Evolutionary conservation across 352 stramenopile genomes (phyloP).

Genomic region (Pythium coloratum): DNA sequence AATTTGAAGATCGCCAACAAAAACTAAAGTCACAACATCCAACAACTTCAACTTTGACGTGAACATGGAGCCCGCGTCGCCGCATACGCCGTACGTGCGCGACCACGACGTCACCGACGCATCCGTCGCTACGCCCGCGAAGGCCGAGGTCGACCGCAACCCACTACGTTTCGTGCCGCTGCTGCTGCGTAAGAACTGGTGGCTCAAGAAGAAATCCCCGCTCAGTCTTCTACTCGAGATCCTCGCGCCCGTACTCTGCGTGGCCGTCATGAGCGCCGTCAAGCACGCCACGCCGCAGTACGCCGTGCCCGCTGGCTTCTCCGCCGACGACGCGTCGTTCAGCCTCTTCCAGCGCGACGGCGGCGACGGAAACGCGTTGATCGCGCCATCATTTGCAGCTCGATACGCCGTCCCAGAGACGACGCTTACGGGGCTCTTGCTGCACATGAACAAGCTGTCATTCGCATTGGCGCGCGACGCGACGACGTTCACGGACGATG

Average conservation of each 20-base stretch:
- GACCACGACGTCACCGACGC: background rate
- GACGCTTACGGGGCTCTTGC: slow-evolving; percentile 55
- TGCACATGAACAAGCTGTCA: slow-evolving; percentile 43
- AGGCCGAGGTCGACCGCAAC: background rate
- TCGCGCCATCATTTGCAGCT: slow-evolving; percentile 33
- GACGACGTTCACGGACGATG: slow-evolving; percentile 14
- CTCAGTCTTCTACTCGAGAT: slow-evolving; percentile 56
- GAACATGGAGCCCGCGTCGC: background rate
- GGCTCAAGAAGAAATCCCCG: slow-evolving; percentile 71
- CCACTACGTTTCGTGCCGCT: slow-evolving; percentile 49
- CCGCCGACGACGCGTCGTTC: slow-evolving; percentile 27
- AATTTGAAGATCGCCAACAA: background rate
- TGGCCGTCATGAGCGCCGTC: slow-evolving; percentile 57
- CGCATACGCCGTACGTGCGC: background rate
- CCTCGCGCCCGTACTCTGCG: slow-evolving; percentile 57
- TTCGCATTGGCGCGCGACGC: slow-evolving; percentile 32
- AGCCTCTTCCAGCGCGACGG: slow-evolving; percentile 47
- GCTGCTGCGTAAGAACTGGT: slow-evolving; percentile 76
- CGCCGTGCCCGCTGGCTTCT: slow-evolving; percentile 40
- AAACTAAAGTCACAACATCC: background rate
- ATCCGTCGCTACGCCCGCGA: background rate
- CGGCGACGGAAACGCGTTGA: slow-evolving; percentile 35
- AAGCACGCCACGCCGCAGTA: slow-evolving; percentile 40
- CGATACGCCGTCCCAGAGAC: slow-evolving; percentile 55
- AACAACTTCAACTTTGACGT: background rate